Evolutionary conservation across 1,284 basidiomycete species (phyloP), one percentile per base, ranked within the genome.

Genomic region (Leccinum pachyderme): DNA sequence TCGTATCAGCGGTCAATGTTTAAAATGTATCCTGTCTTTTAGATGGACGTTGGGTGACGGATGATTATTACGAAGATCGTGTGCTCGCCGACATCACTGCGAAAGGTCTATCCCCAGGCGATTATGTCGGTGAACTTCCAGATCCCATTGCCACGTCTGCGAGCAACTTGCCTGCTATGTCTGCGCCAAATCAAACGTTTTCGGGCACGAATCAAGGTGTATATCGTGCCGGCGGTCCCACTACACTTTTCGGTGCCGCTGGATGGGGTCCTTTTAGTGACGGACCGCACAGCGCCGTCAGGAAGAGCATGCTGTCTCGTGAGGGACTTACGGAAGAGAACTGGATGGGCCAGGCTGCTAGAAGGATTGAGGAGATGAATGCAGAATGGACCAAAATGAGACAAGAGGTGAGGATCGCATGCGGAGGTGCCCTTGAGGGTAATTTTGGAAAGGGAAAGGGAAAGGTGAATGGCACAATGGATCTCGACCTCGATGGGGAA

Each of bases 31-130:
- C 39, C 32, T 28, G 22, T 47, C 11, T 28, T 57, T 7, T 58
- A 95, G 94, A 93, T 50, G 96, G 95, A 3, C 82, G 84, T 65
- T 93, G 92, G 83, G 87, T 98, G 3, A 81, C 84, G 18, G 96
- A 99, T 68, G 96, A 99, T 75, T 99, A 99, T 73, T 93, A 94
- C 73, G 93, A 97, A 74, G 88, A 87, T 43, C 87, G 87, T 54
- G 84, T 82, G 0, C 78, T 88, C 1, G 83, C 81, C 54, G 87
- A 91, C 52, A 87, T 89, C 61, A 79, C 82, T 4, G 80, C 80
- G 37, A 82, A 83, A 33, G 91, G 90, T 7, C 78, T 89, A 59
- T 85, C 87, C 63, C 78, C 93, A 0, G 87, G 89, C 7, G 86
- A 91, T 44, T 79, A 75, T 9, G 90, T 92, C 3, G 88, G 89